These are phyloP conservation scores for Arthroderma sp. DNA, from an alignment of 2,329 filamentous ascomycete genomes.

Conservation along the genomic window DNA sequence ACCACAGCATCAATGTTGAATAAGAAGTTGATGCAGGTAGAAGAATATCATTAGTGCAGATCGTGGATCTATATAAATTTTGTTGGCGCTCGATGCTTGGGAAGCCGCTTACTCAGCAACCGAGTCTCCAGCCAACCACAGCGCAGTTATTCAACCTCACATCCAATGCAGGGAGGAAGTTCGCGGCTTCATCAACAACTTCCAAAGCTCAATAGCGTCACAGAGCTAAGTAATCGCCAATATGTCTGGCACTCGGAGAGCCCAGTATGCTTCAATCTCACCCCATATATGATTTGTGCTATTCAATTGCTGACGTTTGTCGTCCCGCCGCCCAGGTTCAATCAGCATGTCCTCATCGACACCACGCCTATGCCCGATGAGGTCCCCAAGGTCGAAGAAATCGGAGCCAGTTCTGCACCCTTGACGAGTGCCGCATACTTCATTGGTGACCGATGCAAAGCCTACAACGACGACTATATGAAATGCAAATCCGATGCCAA, in stretches of 20 bases:
- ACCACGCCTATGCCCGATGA: slow-evolving; percentile 85
- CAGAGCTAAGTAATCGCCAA: slow-evolving; percentile 8
- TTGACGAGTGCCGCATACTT: slow-evolving; percentile 88
- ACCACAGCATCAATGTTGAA: no score
- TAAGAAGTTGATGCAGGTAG: no score
- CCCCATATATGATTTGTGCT: background rate
- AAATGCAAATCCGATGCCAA: slow-evolving; percentile 95
- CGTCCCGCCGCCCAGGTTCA: slow-evolving; percentile 56
- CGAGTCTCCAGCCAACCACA: slow-evolving; percentile 1
- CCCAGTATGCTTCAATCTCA: slow-evolving; percentile 8
- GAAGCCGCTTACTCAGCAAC: background rate
- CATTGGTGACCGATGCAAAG: slow-evolving; percentile 85
- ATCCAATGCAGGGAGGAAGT: slow-evolving; percentile 1
- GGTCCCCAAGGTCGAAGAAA: slow-evolving; percentile 85
- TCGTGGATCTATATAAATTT: no score
- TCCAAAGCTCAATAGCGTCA: background rate
- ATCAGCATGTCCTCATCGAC: slow-evolving; percentile 85
- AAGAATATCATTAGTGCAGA: no score
- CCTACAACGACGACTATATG: slow-evolving; percentile 99
- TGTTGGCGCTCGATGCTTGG: no score
- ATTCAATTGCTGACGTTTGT: slow-evolving; percentile 1
- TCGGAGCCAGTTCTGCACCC: slow-evolving; percentile 85
- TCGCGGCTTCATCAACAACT: background rate
- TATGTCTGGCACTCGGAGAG: slow-evolving; percentile 10
- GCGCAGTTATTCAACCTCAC: background rate